Percentiles rank a stretch among this genome's conserved stretches.
Evolutionary conservation across 345 rosid species (phyloP).

Genomic region (Salix viminalis): DNA sequence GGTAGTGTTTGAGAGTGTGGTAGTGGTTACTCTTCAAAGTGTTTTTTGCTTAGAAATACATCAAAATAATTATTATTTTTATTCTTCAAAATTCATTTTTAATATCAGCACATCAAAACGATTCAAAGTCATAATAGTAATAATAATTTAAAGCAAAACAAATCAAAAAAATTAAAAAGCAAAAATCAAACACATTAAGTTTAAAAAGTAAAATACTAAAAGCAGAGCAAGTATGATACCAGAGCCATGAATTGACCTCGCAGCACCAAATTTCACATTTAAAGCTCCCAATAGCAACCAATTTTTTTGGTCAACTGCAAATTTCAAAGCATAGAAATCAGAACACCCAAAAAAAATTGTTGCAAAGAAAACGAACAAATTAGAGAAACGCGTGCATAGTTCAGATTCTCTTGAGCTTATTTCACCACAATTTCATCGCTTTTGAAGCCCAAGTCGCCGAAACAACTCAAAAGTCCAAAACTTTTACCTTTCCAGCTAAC

Average conservation of each 20-base stretch:
- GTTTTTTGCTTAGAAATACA: too few species aligned
- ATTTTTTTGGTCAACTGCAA: slow-evolving; percentile 43
- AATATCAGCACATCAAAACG: too few species aligned
- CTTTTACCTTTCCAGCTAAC: background rate
- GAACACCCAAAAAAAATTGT: background rate
- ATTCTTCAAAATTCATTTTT: too few species aligned
- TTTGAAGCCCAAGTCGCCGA: background rate
- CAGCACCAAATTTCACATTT: slow-evolving; percentile 33
- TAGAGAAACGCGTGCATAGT: background rate
- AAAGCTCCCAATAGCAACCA: slow-evolving; percentile 47
- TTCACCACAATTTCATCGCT: background rate
- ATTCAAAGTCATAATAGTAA: too few species aligned
- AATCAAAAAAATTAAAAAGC: too few species aligned
- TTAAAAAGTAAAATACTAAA: background rate
- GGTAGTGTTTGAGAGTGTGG: background rate
- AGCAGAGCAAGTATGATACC: slow-evolving; percentile 36
- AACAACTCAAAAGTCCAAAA: background rate
- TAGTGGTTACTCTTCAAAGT: too few species aligned
- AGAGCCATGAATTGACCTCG: slow-evolving; percentile 75
- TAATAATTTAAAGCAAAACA: too few species aligned
- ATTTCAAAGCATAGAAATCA: background rate
- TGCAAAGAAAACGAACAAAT: background rate
- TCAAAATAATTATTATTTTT: too few species aligned
- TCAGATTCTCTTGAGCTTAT: background rate
- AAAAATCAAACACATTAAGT: background rate